Evolutionary conservation across 495 filamentous ascomycete genomes (phyloP).

Genomic region (Podospora appendiculata): DNA sequence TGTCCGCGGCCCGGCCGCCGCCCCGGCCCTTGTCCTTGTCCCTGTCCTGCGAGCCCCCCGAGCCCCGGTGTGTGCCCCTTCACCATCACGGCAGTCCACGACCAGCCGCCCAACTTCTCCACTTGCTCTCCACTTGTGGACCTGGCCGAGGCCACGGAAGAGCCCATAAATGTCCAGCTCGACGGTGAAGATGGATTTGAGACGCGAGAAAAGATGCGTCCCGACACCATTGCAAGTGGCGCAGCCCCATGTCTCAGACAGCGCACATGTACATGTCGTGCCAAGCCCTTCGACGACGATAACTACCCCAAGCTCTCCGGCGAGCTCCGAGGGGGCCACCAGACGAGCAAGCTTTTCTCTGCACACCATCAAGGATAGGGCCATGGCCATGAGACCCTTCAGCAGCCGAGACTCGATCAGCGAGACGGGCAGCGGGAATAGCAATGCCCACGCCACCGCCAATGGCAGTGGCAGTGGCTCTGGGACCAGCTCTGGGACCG

Average conservation of each 20-base stretch:
- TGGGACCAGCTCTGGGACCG: too few relatives aligned
- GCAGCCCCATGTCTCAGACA: conserved; percentile 7
- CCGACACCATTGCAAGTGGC: conserved; percentile 8
- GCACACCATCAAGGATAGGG: conserved; percentile 12
- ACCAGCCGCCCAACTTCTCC: not conserved
- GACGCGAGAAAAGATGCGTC: conserved; percentile 2
- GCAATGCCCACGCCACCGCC: too few relatives aligned
- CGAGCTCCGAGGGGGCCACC: conserved; percentile 14
- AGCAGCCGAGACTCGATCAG: conserved; percentile 8
- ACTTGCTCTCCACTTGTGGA: not conserved
- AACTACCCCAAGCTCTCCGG: conserved; percentile 12
- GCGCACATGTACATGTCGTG: not conserved
- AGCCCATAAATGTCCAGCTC: not conserved
- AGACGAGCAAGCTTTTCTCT: conserved; percentile 16
- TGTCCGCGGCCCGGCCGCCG: too few relatives aligned
- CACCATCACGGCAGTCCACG: not conserved
- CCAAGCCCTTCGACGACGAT: conserved; percentile 1
- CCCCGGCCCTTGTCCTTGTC: too few relatives aligned
- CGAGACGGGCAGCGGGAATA: not conserved
- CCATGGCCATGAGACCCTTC: conserved; percentile 16
- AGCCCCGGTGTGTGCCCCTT: too few relatives aligned
- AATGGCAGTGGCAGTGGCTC: too few relatives aligned
- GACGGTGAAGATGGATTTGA: conserved; percentile 6
- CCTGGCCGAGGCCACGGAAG: not conserved
- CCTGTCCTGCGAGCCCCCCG: too few relatives aligned